Percentiles rank a stretch among this genome's conserved stretches.
These are phyloP conservation scores for Prunus fruticosa DNA, from an alignment of 306 rosid species.

Conservation along the genomic window DNA sequence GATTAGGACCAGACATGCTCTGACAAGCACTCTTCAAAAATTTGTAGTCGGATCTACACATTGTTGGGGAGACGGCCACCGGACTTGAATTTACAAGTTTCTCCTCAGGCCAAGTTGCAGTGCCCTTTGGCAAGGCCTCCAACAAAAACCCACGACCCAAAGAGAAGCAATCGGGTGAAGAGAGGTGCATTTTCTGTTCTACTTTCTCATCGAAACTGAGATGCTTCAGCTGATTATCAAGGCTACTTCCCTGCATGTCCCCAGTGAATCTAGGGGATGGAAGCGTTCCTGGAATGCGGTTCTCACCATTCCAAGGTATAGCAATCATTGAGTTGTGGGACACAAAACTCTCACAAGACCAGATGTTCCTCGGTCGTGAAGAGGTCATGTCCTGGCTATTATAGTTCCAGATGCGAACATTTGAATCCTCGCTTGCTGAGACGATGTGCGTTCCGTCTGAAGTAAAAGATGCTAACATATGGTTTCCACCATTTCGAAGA, in stretches of 20 bases:
- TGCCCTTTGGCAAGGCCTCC: conserved; percentile 62
- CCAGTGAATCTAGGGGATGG: conserved; percentile 40
- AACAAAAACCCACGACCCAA: conserved; percentile 50
- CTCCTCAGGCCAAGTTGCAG: conserved; percentile 85
- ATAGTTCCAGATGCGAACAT: conserved; percentile 67
- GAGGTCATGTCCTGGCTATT: conserved; percentile 45
- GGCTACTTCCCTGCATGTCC: conserved; percentile 13
- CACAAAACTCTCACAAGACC: conserved; percentile 63
- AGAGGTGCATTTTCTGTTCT: conserved; percentile 34
- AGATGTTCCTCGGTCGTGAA: conserved; percentile 45
- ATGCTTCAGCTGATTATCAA: conserved; percentile 14
- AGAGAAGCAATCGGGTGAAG: conserved; percentile 76
- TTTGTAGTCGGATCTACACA: conserved; percentile 63
- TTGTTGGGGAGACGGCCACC: conserved; percentile 33
- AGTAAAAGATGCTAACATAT: conserved; percentile 70
- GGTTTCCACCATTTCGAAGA: conserved; percentile 54
- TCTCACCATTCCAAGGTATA: conserved; percentile 78
- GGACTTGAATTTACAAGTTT: conserved; percentile 46
- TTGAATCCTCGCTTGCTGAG: conserved; percentile 69
- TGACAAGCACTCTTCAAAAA: conserved; percentile 72
- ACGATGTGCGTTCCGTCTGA: conserved; percentile 78
- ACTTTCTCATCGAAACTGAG: conserved; percentile 21
- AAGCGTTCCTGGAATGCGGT: conserved; percentile 39
- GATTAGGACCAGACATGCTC: conserved; percentile 55
- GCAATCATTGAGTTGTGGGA: conserved; percentile 66